Conservation (phyloP, 1,284 basidiomycete species). For the Coriolopsis trogii region DNA sequence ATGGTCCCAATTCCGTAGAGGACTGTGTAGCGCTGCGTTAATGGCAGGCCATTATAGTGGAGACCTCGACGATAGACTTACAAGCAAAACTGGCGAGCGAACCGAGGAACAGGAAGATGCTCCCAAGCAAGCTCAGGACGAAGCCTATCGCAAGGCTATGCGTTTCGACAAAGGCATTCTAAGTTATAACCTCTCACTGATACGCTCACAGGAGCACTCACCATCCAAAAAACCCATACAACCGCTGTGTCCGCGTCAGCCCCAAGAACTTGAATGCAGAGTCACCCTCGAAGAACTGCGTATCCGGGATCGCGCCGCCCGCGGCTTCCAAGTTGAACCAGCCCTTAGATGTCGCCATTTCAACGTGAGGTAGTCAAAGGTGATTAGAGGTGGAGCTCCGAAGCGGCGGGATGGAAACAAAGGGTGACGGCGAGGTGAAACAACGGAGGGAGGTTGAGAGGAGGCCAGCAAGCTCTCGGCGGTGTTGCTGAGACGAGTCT, state of each 20-base stretch:
- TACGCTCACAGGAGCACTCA: slow-evolving; percentile 35
- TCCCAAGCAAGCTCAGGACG: slow-evolving; percentile 79
- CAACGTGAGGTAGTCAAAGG: not conserved
- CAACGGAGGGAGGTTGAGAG: slow-evolving; percentile 5
- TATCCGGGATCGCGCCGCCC: slow-evolving; percentile 62
- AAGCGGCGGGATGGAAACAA: not conserved
- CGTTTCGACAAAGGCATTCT: not conserved
- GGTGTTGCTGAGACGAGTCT: slow-evolving; percentile 16
- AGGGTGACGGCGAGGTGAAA: not conserved
- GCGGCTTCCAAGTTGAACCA: slow-evolving; percentile 77
- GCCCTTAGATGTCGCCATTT: slow-evolving; percentile 44
- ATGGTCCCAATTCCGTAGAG: slow-evolving; percentile 86
- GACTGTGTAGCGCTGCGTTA: slow-evolving; percentile 44
- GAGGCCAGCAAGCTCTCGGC: slow-evolving; percentile 19
- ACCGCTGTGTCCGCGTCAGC: slow-evolving; percentile 74
- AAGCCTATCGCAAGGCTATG: slow-evolving; percentile 73
- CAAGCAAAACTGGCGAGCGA: slow-evolving; percentile 77
- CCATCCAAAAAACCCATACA: slow-evolving; percentile 87
- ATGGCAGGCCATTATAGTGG: no score
- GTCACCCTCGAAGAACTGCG: slow-evolving; percentile 80
- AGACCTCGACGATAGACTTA: slow-evolving; percentile 44
- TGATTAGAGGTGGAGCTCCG: not conserved
- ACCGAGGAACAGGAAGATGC: slow-evolving; percentile 78
- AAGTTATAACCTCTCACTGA: no score
- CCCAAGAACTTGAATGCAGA: slow-evolving; percentile 82